Percentiles rank a stretch among this genome's conserved stretches.
Conservation (phyloP, 495 filamentous ascomycete genomes). For the Penicillium coffeae region DNA sequence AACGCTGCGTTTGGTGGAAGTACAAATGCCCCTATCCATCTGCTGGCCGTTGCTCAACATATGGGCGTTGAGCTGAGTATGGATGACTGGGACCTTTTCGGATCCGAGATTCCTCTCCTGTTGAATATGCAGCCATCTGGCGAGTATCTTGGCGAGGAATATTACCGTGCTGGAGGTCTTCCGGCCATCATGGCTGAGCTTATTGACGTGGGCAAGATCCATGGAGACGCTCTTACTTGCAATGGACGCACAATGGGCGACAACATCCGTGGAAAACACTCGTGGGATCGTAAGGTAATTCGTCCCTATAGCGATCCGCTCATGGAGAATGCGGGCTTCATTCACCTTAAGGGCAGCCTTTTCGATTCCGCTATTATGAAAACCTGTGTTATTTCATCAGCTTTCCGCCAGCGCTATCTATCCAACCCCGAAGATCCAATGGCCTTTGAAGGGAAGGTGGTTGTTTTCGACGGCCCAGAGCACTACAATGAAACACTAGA, state of each 20-base stretch:
- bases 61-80: constrained; percentile 47
- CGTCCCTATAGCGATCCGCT: constrained; percentile 43
- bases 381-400: constrained; percentile 50
- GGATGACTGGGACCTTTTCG: constrained; percentile 52
- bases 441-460: constrained; percentile 49
- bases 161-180: constrained; percentile 51
- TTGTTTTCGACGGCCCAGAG: constrained; percentile 53
- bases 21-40: constrained; percentile 54
- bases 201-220: constrained; percentile 42
- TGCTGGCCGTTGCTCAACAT: constrained; percentile 53
- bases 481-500: constrained; percentile 49
- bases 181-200: constrained; percentile 53
- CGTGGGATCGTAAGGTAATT: constrained; percentile 45
- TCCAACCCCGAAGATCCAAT: constrained; percentile 48
- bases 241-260: constrained; percentile 39
- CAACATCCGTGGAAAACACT: constrained; percentile 40
- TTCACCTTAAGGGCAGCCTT: constrained; percentile 47
- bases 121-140: constrained; percentile 55
- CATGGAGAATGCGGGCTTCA: constrained; percentile 46
- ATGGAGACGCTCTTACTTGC: constrained; percentile 39
- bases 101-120: constrained; percentile 46
- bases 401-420: constrained; percentile 44
- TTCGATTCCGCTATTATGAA: constrained; percentile 58
- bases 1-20: constrained; percentile 55
- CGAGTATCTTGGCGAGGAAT: constrained; percentile 50